Evolutionary conservation across 1,139 yeast species (phyloP).

Genomic region (Taphrina populina): DNA sequence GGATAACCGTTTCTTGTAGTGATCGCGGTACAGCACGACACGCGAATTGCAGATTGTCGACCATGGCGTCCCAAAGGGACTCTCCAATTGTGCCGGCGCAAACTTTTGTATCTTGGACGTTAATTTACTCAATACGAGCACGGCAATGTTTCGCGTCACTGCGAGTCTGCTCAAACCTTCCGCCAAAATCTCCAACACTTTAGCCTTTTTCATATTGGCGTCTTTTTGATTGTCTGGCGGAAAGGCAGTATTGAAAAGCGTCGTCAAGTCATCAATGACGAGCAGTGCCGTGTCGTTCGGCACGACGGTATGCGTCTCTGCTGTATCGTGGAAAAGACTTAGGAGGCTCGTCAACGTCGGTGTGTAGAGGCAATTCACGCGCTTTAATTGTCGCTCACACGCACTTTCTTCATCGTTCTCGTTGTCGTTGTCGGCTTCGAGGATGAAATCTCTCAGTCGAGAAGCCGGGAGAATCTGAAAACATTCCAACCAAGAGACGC

Average conservation of each 20-base stretch:
- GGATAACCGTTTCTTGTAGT: not conserved
- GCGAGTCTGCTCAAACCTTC: conserved; percentile 27
- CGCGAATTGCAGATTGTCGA: conserved; percentile 8
- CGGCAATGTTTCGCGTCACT: conserved; percentile 11
- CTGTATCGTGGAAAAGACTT: conserved; percentile 12
- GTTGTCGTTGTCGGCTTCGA: not conserved
- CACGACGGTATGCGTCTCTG: conserved; percentile 1
- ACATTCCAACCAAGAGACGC: conserved; percentile 20
- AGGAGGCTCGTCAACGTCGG: conserved; percentile 27
- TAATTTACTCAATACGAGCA: conserved; percentile 20
- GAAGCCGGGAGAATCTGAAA: conserved; percentile 20
- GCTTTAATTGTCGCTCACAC: not conserved
- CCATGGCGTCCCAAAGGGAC: conserved; percentile 26
- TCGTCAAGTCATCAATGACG: conserved; percentile 34
- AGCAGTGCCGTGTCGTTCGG: conserved; percentile 18
- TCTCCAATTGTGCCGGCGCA: conserved; percentile 17
- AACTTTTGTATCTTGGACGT: conserved; percentile 19
- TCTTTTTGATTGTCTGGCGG: conserved; percentile 29
- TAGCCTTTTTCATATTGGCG: conserved; percentile 17
- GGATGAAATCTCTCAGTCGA: conserved; percentile 9
- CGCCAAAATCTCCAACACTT: conserved; percentile 23
- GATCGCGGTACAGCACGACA: conserved; percentile 20
- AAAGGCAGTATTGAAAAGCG: conserved; percentile 32
- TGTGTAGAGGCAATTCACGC: conserved; percentile 16
- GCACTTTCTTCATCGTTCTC: not conserved